A percentile compares a stretch with the other conserved stretches of the same genome.
These are phyloP conservation scores for Talaromyces rugulosus DNA, from an alignment of 2,329 filamentous ascomycete genomes.

Conservation along the genomic window DNA sequence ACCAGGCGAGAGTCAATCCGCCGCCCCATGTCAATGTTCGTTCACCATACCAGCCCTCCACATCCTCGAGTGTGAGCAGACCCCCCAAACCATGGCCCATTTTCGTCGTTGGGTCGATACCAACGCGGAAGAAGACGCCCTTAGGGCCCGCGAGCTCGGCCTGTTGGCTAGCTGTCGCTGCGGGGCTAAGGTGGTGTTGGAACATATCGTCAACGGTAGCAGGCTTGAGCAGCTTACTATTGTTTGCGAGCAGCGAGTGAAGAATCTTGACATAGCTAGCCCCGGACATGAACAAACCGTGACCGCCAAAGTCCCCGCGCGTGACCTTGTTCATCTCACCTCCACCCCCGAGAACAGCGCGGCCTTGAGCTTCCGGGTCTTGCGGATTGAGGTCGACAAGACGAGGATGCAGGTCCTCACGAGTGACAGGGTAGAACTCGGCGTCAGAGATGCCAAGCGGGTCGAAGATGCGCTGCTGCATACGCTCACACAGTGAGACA, in stretches of 20 bases:
- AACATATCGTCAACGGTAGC: slow-evolving; percentile 26
- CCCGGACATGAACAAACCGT: slow-evolving; percentile 37
- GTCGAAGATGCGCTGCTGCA: slow-evolving; percentile 43
- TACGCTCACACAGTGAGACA: slow-evolving; percentile 38
- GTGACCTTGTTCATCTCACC: slow-evolving; percentile 27
- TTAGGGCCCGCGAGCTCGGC: slow-evolving; percentile 26
- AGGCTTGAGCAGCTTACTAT: slow-evolving; percentile 25
- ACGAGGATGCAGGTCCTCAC: slow-evolving; percentile 31
- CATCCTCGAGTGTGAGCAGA: slow-evolving; percentile 37
- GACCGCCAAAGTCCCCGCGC: slow-evolving; percentile 40
- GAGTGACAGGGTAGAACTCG: slow-evolving; percentile 37
- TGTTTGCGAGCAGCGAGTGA: slow-evolving; percentile 25
- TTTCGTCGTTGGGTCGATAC: slow-evolving; percentile 27
- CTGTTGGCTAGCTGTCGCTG: slow-evolving; percentile 23
- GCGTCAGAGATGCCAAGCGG: slow-evolving; percentile 42
- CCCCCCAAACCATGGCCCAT: slow-evolving; percentile 42
- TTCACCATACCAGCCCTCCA: slow-evolving; percentile 43
- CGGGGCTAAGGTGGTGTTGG: slow-evolving; percentile 22
- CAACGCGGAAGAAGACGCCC: slow-evolving; percentile 35
- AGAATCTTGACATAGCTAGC: slow-evolving; percentile 28
- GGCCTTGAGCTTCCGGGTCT: slow-evolving; percentile 33
- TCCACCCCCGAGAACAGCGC: slow-evolving; percentile 30
- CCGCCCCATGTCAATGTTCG: slow-evolving; percentile 46
- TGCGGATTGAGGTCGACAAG: slow-evolving; percentile 37
- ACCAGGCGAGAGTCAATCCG: slow-evolving; percentile 45